Evolutionary conservation across 495 filamentous ascomycete species (phyloP), one percentile per base, ranked within the genome.

Genomic region (Viridothelium virens): DNA sequence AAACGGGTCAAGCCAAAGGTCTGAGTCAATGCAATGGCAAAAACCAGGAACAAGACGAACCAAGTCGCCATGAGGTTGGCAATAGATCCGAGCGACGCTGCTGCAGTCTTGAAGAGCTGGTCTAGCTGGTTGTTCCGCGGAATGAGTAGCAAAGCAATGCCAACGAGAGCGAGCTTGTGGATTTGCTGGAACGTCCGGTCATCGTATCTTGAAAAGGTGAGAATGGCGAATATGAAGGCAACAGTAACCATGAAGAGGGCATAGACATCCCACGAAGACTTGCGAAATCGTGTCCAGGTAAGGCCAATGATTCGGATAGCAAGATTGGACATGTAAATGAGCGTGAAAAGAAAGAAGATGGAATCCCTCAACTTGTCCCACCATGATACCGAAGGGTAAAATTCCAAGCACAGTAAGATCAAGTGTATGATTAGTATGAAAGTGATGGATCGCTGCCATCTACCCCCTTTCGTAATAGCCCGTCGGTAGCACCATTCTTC

Each of bases 71-170:
- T 80, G 34, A 99, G 81, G 73, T 96, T 99, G 64, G 88, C 85
- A 72, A 99, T 97, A 14, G 89, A 87, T 2, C 89, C 87, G 41
- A 99, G 78, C 85, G 88, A 92, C 50, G 94, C 94, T n/a, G 94
- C 95, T 2, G 95, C 95, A 16, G 94, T 99, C 78, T 99, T 99
- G 85, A 97, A 99, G 5, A 99, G 86, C 75, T 99, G 94, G 73
- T 99, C 94, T 11, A 99, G 86, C 61, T 96, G 92, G 69, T 99
- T 94, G 75, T 97, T 99, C 5, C 94, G 85, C 10, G 94, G 94
- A 65, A 99, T 99, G 56, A 99, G 85, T 66, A 99, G 81, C 31
- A 97, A 83, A 1, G 94, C 87, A 66, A 97, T 87, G 31, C 91
- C 87, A 59, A 97, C 94, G 48, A 99, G 80, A 74, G 96, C 96